Conservation (phyloP, 257 asterid genomes). For the Paraleonurus japonicus region DNA sequence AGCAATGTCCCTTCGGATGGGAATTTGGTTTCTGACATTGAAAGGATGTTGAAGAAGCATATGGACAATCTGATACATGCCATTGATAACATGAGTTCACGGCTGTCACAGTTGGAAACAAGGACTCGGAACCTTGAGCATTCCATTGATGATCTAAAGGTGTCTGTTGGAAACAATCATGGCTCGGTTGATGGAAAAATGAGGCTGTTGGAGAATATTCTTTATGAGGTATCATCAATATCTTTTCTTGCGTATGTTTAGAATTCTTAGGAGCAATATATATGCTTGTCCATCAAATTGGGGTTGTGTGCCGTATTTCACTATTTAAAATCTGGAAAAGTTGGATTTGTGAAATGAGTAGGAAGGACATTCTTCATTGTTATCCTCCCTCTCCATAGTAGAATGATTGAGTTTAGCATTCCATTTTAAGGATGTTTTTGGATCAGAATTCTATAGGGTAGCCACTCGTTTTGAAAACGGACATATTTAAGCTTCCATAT, state of each 20-base stretch:
- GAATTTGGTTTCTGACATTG: slow-evolving; percentile 68
- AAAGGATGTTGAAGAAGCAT: slow-evolving; percentile 74
- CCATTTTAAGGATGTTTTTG: background rate
- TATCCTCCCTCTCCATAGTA: background rate
- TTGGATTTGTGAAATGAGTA: background rate
- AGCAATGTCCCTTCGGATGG: slow-evolving; percentile 44
- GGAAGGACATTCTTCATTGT: background rate
- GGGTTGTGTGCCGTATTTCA: background rate
- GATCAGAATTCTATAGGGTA: background rate
- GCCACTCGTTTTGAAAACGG: background rate
- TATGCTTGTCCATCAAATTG: background rate
- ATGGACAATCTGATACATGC: slow-evolving; percentile 73
- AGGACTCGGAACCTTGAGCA: slow-evolving; percentile 70
- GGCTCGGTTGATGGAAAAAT: slow-evolving; percentile 77
- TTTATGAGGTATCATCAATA: slow-evolving; percentile 59
- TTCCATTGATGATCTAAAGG: slow-evolving; percentile 80
- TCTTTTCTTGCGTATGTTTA: slow-evolving; percentile 4
- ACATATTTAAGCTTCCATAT: background rate
- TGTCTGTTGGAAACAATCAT: slow-evolving; percentile 60
- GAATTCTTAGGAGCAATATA: background rate
- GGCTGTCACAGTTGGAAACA: slow-evolving; percentile 82
- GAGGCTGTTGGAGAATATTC: slow-evolving; percentile 77
- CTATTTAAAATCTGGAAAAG: background rate
- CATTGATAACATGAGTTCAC: slow-evolving; percentile 75
- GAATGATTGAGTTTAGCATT: slow-evolving; percentile 1